Conservation (phyloP, 176 grass and related monocot species). For the Carex myosuroides region DNA sequence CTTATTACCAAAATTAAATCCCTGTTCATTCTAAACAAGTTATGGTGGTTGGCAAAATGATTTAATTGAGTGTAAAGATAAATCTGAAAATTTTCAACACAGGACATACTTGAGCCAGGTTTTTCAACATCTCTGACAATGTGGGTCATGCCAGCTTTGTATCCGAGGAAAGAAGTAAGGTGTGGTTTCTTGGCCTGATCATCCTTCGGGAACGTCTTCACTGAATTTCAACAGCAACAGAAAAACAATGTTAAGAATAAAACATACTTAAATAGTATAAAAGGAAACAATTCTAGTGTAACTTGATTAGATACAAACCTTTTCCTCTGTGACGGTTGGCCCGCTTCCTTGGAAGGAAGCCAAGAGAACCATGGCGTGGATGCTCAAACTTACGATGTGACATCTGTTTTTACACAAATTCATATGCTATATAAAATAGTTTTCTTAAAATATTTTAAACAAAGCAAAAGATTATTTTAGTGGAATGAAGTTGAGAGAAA, state of each 20-base stretch:
- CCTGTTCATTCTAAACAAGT: not conserved
- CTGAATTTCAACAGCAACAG: not conserved
- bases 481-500: slow-evolving; percentile 70
- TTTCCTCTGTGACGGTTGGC: slow-evolving; percentile 73
- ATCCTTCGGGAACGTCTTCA: slow-evolving; percentile 8
- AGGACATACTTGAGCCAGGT: slow-evolving; percentile 81
- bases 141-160: slow-evolving; percentile 98
- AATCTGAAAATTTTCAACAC: not conserved
- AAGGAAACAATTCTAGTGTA: not conserved
- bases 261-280: not conserved
- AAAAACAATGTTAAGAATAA: not conserved
- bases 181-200: slow-evolving; percentile 53
- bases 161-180: slow-evolving; percentile 72
- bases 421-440: not conserved
- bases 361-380: slow-evolving; percentile 88
- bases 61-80: not conserved
- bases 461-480: slow-evolving; percentile 35
- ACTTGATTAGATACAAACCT: slow-evolving; percentile 28
- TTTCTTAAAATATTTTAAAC: not conserved
- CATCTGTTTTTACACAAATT: slow-evolving; percentile 33
- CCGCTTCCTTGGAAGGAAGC: slow-evolving; percentile 88
- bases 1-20: not conserved
- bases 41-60: not conserved
- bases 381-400: slow-evolving; percentile 97
- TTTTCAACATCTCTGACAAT: slow-evolving; percentile 93